These are phyloP conservation scores for Solanum sejunctum DNA, from an alignment of 257 asterid species.

Conservation along the genomic window DNA sequence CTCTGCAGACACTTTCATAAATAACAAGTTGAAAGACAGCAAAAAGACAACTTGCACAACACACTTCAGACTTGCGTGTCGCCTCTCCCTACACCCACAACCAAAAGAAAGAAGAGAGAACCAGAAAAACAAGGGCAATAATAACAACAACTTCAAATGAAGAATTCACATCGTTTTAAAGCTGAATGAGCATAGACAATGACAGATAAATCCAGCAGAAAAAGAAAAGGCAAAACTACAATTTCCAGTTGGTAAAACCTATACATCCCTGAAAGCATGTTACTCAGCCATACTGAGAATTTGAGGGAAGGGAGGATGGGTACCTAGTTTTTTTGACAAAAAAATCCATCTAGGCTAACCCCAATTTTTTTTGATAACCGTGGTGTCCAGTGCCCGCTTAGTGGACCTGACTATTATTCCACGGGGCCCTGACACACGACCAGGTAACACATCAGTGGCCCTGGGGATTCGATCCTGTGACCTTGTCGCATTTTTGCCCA, in stretches of 20 bases:
- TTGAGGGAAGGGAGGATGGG: background rate
- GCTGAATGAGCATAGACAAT: background rate
- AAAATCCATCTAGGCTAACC: background rate
- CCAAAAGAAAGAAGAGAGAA: background rate
- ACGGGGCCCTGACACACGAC: no score
- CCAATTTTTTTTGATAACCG: no score
- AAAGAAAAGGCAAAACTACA: background rate
- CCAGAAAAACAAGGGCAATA: background rate
- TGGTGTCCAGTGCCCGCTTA: no score
- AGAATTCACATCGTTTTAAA: background rate
- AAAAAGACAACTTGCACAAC: background rate
- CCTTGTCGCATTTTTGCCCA: no score
- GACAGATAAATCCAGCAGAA: background rate
- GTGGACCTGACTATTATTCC: no score
- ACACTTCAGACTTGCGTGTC: background rate
- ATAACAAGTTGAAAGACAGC: background rate
- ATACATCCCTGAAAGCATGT: background rate
- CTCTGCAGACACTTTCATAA: background rate
- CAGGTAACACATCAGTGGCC: no score
- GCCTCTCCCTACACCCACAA: background rate
- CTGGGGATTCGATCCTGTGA: no score
- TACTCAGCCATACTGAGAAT: background rate
- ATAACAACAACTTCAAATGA: background rate
- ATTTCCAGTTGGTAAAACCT: background rate
- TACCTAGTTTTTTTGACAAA: background rate